These are phyloP conservation scores for Solanum dulcamara DNA, from an alignment of 257 asterid genomes.

Conservation along the genomic window DNA sequence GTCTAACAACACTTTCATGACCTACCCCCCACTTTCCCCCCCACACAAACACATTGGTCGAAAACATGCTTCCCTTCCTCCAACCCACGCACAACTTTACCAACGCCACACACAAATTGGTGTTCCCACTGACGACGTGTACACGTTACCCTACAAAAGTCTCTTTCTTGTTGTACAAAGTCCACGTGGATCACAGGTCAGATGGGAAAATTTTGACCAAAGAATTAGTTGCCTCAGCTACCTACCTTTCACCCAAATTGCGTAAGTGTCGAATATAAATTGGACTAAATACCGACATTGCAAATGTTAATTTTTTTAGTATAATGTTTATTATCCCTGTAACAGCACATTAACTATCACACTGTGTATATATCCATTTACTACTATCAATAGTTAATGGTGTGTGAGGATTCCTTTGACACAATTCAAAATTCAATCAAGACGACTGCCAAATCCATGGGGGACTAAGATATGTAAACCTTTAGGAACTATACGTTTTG, in stretches of 20 bases:
- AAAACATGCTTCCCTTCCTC: neutral
- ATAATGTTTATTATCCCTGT: neutral
- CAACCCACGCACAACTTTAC: neutral
- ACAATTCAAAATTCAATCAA: neutral
- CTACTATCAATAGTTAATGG: neutral
- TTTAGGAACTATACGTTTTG: neutral
- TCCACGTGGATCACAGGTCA: neutral
- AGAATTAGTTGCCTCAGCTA: neutral
- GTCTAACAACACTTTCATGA: neutral
- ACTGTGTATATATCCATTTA: neutral
- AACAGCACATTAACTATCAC: neutral
- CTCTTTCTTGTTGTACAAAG: neutral
- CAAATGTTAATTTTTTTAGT: neutral
- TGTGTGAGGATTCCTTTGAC: neutral
- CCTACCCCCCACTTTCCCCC: no score
- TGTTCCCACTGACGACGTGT: neutral
- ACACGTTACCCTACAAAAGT: neutral
- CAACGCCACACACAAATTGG: neutral
- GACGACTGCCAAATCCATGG: neutral
- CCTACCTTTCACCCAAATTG: neutral
- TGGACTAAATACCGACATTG: neutral
- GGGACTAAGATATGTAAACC: neutral
- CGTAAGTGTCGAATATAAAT: neutral
- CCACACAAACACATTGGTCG: neutral
- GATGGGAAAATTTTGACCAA: neutral